Percentiles rank a stretch among this genome's conserved stretches.
Evolutionary conservation across 768 basidiomycete genomes (phyloP).

Genomic region (Leccinum broughii): DNA sequence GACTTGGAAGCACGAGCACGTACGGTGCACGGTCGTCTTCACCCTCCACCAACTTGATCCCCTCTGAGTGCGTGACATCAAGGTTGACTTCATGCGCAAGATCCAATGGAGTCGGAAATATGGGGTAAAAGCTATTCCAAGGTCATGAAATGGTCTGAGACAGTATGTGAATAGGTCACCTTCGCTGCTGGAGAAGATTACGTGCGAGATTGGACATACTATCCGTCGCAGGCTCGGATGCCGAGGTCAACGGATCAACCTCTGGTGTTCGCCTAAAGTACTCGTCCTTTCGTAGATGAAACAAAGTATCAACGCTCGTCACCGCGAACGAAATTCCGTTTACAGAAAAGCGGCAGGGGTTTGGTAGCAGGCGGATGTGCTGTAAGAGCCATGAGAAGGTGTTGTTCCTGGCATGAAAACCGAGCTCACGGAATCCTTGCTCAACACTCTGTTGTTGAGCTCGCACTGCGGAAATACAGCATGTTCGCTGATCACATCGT

Average conservation of each 20-base stretch:
- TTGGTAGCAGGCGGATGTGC: slow-evolving; percentile 81
- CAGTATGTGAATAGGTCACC: slow-evolving; percentile 42
- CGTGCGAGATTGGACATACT: slow-evolving; percentile 77
- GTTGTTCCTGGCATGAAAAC: neutral
- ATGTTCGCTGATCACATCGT: slow-evolving; percentile 79
- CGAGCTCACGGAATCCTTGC: slow-evolving; percentile 52
- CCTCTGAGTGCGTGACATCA: slow-evolving; percentile 76
- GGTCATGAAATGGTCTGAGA: neutral
- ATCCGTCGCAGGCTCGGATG: slow-evolving; percentile 58
- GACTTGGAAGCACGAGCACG: slow-evolving; percentile 84
- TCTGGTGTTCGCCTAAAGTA: slow-evolving; percentile 68
- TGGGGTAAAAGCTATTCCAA: slow-evolving; percentile 80
- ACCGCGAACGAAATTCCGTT: slow-evolving; percentile 80
- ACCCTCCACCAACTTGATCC: slow-evolving; percentile 38
- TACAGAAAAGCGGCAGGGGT: slow-evolving; percentile 83
- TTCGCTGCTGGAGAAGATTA: slow-evolving; percentile 84
- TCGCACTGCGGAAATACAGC: slow-evolving; percentile 84
- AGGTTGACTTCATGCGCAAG: slow-evolving; percentile 82
- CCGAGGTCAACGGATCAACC: slow-evolving; percentile 45
- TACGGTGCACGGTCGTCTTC: slow-evolving; percentile 63
- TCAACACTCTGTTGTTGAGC: slow-evolving; percentile 42
- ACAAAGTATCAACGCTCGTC: slow-evolving; percentile 85
- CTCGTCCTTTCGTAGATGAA: slow-evolving; percentile 87
- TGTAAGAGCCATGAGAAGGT: slow-evolving; percentile 31
- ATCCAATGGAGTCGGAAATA: slow-evolving; percentile 84